A percentile compares a stretch with the other conserved stretches of the same genome.
Evolutionary conservation across 1,284 basidiomycete species (phyloP).

Genomic region (Papiliotrema flavescens): DNA sequence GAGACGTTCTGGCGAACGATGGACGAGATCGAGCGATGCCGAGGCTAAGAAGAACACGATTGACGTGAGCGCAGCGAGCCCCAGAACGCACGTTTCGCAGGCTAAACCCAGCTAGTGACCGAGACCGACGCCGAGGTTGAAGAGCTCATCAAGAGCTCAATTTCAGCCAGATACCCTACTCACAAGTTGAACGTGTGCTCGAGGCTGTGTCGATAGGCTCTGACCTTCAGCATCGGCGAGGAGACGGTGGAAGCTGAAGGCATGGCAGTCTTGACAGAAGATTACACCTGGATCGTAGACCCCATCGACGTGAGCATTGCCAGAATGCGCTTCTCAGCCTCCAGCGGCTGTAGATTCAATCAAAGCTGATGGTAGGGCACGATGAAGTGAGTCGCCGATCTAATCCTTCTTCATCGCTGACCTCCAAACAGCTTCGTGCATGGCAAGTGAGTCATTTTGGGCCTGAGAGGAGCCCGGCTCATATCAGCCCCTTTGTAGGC

Average conservation of each 20-base stretch:
- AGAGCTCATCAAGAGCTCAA: conserved; percentile 70
- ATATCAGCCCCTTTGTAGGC: conserved; percentile 35
- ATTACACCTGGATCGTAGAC: conserved; percentile 50
- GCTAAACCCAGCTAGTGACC: conserved; percentile 64
- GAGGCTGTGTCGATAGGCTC: background rate
- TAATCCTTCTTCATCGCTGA: background rate
- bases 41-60: conserved; percentile 48
- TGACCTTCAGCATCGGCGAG: conserved; percentile 66
- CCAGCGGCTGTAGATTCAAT: too few relatives aligned
- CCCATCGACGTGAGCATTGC: conserved; percentile 44
- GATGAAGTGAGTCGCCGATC: conserved; percentile 36
- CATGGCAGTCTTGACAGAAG: conserved; percentile 66
- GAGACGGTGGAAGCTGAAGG: conserved; percentile 65
- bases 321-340: background rate
- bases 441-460: conserved; percentile 26
- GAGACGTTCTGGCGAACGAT: background rate
- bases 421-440: conserved; percentile 40
- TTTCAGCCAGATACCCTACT: conserved; percentile 64
- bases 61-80: conserved; percentile 51
- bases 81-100: background rate
- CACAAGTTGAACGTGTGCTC: conserved; percentile 62
- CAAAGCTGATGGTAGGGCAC: conserved; percentile 31
- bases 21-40: background rate
- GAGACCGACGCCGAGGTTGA: conserved; percentile 92
- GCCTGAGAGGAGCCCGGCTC: background rate